Conservation (phyloP, 305 asterid genomes). For the Petunia hybrid region DNA sequence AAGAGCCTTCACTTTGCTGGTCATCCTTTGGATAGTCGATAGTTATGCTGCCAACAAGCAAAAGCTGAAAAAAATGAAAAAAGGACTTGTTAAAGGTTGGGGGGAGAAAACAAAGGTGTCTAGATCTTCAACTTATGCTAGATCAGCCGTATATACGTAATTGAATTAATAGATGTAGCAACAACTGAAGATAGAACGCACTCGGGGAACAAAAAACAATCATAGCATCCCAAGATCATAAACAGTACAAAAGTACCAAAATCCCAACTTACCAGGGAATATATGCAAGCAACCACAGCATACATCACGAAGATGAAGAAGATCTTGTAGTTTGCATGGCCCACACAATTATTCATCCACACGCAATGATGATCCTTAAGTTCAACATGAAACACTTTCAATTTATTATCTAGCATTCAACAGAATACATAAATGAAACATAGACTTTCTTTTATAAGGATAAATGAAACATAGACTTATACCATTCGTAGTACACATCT, state of each 20-base stretch:
- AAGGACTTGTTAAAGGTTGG: neutral
- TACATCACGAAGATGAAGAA: conserved; percentile 79
- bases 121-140: neutral
- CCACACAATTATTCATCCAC: conserved; percentile 97
- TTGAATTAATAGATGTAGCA: conserved; percentile 15
- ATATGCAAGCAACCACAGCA: conserved; percentile 76
- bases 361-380: conserved; percentile 96
- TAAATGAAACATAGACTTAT: conserved; percentile 45
- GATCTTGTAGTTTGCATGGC: conserved; percentile 90
- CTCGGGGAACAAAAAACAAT: neutral
- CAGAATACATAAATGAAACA: conserved; percentile 42
- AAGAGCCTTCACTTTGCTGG: conserved; percentile 51
- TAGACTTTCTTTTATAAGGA: conserved; percentile 22
- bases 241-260: neutral
- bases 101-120: neutral
- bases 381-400: conserved; percentile 53
- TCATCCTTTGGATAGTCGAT: conserved; percentile 60
- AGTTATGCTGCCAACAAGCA: conserved; percentile 78
- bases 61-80: conserved; percentile 53
- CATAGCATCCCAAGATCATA: neutral
- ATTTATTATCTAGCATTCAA: conserved; percentile 41
- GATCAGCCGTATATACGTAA: conserved; percentile 2
- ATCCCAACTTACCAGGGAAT: conserved; percentile 50
- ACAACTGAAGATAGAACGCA: conserved; percentile 17
- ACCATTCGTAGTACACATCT: conserved; percentile 96